These are phyloP conservation scores for Inosperma sp. DNA, from an alignment of 768 basidiomycete species.

Conservation along the genomic window DNA sequence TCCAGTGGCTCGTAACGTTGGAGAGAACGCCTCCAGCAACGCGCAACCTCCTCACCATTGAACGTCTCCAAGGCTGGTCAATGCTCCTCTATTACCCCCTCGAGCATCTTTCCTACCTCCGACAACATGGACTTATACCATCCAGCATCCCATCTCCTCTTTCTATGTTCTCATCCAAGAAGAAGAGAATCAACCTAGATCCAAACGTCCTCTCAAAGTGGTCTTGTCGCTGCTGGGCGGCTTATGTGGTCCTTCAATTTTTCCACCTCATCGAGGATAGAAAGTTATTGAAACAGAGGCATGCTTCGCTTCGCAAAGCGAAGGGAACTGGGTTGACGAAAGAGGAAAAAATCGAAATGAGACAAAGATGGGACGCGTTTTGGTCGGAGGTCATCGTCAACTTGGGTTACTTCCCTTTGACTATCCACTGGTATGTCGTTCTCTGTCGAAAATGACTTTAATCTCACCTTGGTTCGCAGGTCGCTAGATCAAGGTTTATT, in stretches of 20 bases:
- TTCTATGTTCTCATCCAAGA: conserved; percentile 38
- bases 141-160: conserved; percentile 43
- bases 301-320: conserved; percentile 53
- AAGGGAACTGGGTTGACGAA: conserved; percentile 45
- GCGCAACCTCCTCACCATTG: conserved; percentile 64
- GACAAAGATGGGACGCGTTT: conserved; percentile 58
- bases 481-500: conserved; percentile 66
- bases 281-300: conserved; percentile 50
- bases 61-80: conserved; percentile 73
- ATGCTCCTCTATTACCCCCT: conserved; percentile 81
- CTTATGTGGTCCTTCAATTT: conserved; percentile 74
- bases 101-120: conserved; percentile 69
- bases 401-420: conserved; percentile 72
- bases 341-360: conserved; percentile 53
- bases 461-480: conserved; percentile 38
- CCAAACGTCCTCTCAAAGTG: conserved; percentile 50
- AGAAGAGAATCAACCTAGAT: conserved; percentile 43
- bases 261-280: conserved; percentile 67
- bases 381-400: conserved; percentile 73
- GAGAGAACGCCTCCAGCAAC: conserved; percentile 72
- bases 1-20: conserved; percentile 75
- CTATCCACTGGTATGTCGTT: conserved; percentile 70
- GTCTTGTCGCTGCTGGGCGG: conserved; percentile 80
- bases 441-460: background rate
- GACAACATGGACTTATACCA: conserved; percentile 57